Conservation (phyloP, 106 monocot genomes). For the Apostasia ramifera region DNA sequence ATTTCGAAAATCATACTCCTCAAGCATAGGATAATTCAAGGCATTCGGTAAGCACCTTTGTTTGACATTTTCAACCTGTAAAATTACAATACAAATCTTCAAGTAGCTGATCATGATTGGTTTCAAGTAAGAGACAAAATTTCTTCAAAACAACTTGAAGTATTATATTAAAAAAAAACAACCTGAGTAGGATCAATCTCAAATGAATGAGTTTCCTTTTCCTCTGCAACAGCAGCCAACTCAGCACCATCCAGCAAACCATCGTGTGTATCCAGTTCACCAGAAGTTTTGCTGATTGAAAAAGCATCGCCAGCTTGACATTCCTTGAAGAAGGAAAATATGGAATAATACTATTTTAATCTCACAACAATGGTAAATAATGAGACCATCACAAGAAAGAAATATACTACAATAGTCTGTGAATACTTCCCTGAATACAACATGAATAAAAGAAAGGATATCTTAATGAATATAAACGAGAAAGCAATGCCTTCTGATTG, state of each 20-base stretch:
- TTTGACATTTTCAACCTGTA: conserved; percentile 98
- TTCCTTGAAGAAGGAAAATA: conserved; percentile 6
- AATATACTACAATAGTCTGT: neutral
- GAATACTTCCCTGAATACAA: neutral
- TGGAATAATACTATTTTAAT: too few species aligned
- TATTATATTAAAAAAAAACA: neutral
- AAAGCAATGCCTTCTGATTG: too few species aligned
- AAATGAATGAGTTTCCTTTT: conserved; percentile 97
- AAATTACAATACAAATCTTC: neutral
- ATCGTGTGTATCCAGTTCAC: conserved; percentile 63
- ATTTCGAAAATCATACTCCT: conserved; percentile 98
- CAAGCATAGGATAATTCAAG: conserved; percentile 95
- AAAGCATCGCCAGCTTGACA: conserved; percentile 33
- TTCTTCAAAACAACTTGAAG: neutral
- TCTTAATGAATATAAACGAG: too few species aligned
- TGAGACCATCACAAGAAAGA: neutral
- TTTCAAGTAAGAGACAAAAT: neutral
- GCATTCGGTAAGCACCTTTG: conserved; percentile 99
- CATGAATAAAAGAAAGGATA: neutral
- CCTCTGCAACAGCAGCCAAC: conserved; percentile 85
- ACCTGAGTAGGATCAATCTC: conserved; percentile 92
- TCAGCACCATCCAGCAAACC: conserved; percentile 70
- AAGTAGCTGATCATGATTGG: neutral
- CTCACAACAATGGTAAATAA: neutral
- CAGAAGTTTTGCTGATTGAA: conserved; percentile 63